Percentiles rank a stretch among this genome's conserved stretches.
phyloP scores from a whole-genome alignment of 2,329 filamentous ascomycete species.

The Tolypocladium tropicale region DNA sequence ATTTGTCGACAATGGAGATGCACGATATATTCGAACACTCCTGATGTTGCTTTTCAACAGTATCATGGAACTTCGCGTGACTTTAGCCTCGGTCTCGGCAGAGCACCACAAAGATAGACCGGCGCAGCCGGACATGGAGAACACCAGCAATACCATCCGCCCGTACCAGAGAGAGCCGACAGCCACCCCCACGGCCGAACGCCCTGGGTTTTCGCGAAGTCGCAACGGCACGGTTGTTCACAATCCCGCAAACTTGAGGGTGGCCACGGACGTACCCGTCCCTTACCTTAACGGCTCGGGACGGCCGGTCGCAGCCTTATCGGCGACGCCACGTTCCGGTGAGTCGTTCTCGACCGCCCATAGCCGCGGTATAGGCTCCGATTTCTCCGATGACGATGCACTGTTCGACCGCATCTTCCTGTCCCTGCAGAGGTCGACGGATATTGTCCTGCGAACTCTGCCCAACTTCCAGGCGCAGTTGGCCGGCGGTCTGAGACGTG shows the following conservation, averaged over 20 bases:
- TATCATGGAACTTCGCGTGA: slow-evolving; percentile 55
- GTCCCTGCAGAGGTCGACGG: slow-evolving; percentile 62
- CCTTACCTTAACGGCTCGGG: slow-evolving; percentile 36
- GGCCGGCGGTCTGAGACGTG: slow-evolving; percentile 49
- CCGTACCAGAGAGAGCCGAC: slow-evolving; percentile 42
- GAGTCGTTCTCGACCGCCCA: slow-evolving; percentile 63
- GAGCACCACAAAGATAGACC: slow-evolving; percentile 12
- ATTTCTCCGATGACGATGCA: slow-evolving; percentile 66
- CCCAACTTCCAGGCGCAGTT: slow-evolving; percentile 62
- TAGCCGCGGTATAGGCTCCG: slow-evolving; percentile 36
- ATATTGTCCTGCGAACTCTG: slow-evolving; percentile 61
- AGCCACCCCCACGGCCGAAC: slow-evolving; percentile 41
- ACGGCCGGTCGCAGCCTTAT: slow-evolving; percentile 42
- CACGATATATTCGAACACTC: slow-evolving; percentile 55
- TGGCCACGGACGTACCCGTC: slow-evolving; percentile 42
- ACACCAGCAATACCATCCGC: slow-evolving; percentile 36
- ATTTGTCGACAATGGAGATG: slow-evolving; percentile 55
- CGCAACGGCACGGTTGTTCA: slow-evolving; percentile 30
- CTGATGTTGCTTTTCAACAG: slow-evolving; percentile 56
- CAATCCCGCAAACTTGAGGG: slow-evolving; percentile 42
- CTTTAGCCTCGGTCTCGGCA: slow-evolving; percentile 26
- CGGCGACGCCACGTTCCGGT: slow-evolving; percentile 68
- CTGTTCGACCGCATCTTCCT: slow-evolving; percentile 77
- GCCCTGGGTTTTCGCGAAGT: slow-evolving; percentile 23
- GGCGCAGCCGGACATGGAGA: slow-evolving; percentile 7